Conservation (phyloP, 495 filamentous ascomycete genomes). For the Penicillium cinerascens region DNA sequence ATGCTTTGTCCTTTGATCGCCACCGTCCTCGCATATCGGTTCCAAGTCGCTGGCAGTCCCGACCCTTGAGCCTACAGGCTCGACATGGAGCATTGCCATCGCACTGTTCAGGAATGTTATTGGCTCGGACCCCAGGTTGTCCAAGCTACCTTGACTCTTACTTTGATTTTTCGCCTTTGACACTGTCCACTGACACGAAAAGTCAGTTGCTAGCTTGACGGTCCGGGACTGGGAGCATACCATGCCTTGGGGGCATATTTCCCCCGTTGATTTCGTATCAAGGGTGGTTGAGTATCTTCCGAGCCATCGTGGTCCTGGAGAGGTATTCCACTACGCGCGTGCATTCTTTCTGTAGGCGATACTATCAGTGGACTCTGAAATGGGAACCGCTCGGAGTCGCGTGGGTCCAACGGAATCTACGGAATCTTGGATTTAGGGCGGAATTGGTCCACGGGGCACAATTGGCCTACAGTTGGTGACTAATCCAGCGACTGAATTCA, state of each 20-base stretch:
- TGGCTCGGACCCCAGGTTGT: neutral
- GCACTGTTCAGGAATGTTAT: slow-evolving; percentile 11
- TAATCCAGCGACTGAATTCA: slow-evolving; percentile 24
- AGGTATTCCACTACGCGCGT: neutral
- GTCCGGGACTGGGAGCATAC: slow-evolving; percentile 4
- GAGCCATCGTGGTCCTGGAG: neutral
- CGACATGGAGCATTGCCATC: slow-evolving; percentile 23
- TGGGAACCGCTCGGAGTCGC: no score
- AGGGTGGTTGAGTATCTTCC: neutral
- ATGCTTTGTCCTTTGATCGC: neutral
- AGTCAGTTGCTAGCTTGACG: no score
- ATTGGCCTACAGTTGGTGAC: no score
- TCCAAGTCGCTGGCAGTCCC: slow-evolving; percentile 11
- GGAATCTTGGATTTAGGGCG: slow-evolving; percentile 7
- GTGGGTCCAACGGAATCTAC: slow-evolving; percentile 14
- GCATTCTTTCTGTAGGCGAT: neutral
- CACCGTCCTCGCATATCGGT: slow-evolving; percentile 26
- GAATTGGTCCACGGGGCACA: neutral
- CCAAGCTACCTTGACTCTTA: neutral
- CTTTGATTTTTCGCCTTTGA: slow-evolving; percentile 24
- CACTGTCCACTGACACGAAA: slow-evolving; percentile 16
- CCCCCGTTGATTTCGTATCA: slow-evolving; percentile 18
- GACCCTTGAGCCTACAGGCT: slow-evolving; percentile 10
- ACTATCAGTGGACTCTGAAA: no score
- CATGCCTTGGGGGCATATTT: slow-evolving; percentile 28